Base-by-base conservation (phyloP, 2,329 filamentous ascomycete species). In the Leptographium wingfieldii region DNA sequence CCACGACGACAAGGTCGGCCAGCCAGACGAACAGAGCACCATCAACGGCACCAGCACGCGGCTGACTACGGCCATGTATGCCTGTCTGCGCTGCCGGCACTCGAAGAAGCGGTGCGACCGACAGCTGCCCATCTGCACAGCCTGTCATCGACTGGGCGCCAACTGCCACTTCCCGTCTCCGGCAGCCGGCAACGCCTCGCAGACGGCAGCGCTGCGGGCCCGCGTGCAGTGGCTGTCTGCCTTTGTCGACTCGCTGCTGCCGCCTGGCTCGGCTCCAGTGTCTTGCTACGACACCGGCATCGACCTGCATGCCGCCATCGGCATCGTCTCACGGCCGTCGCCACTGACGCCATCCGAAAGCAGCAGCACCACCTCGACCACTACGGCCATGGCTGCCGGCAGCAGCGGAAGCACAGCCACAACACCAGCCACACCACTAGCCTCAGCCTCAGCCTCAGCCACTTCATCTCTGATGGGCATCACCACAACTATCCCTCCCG, bases 31-130 rank as follows among this genome's bases (percentile, higher is more conserved):
- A n/a, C n/a, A n/a, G 16, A n/a, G 22, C 43, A 25, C 3, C 31
- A 1, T 5, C 31, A 7, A 31, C 31, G 7, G 31, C 31, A 31
- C 31, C 31, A 31, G 31, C 31, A 31, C 5, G 5, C 31, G 31
- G 46, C 9, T n/a, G 3, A 25, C n/a, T 4, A 49, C 46, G 46
- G 46, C 46, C 46, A 49, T 49, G 46, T 49, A 49, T n/a, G 46
- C 74, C 14, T 77, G 75, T 63, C 72, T 75, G 58, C 70, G 74
- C 46, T 77, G 74, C 64, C 73, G 74, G 54, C 70, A 68, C 63
- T 74, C 76, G 65, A 77, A 77, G 67, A 77, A 77, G 68, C 75
- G 73, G 60, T 77, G 75, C 64, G 75, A 72, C 54, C 69, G 73
- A 46, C 74, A 73, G 1, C 71, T 72, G 62, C 74, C 71, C 29